Evolutionary conservation across 2,329 filamentous ascomycete genomes (phyloP), one percentile per base, ranked within the genome.

Genomic region (Juglanconis oblonga): DNA sequence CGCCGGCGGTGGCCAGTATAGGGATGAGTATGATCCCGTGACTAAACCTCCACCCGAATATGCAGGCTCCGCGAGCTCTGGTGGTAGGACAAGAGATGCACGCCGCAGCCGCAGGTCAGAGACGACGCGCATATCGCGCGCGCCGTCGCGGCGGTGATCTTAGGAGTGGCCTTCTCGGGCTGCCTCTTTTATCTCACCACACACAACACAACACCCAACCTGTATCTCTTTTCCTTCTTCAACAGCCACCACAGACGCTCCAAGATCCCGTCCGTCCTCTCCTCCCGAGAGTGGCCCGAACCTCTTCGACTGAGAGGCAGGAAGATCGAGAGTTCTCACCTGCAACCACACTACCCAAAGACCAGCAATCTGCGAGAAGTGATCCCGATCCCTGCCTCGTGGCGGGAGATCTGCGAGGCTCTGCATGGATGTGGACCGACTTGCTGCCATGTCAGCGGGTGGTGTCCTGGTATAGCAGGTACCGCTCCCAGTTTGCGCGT

Each of bases 61-160:
- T 44, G 61, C 62, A 64, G 62, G 57, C 51, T 63, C 60, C 60
- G 71, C 72, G 53, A 80, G 78, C 69, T 78, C 77, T 29, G 78
- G 77, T 53, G 73, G 75, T 66, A 74, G 78, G 69, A 79, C 74
- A 58, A 65, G 68, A 56, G 65, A 70, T 62, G 68, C 72, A 49
- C 68, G 73, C 59, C 68, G 72, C 57, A 64, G 62, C 55, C 60
- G 49, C 52, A 62, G 62, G 52, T 56, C 61, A 9, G 57, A 64
- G 52, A 61, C 57, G 17, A 56, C 57, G 52, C 60, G 62, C 51
- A 53, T 63, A 51, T 64, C 62, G 24, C 59, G 59, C 29, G 52
- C 56, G 32, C 50, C 52, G 36, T 62, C 59, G 42, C 57, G 62
- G 59, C 59, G 62, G 45, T 57, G 57, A 64, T 45, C 42, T 40